A percentile compares a stretch with the other conserved stretches of the same genome.
phyloP scores from a whole-genome alignment of 1,284 basidiomycete species.

The Sporisorium reilianum region DNA sequence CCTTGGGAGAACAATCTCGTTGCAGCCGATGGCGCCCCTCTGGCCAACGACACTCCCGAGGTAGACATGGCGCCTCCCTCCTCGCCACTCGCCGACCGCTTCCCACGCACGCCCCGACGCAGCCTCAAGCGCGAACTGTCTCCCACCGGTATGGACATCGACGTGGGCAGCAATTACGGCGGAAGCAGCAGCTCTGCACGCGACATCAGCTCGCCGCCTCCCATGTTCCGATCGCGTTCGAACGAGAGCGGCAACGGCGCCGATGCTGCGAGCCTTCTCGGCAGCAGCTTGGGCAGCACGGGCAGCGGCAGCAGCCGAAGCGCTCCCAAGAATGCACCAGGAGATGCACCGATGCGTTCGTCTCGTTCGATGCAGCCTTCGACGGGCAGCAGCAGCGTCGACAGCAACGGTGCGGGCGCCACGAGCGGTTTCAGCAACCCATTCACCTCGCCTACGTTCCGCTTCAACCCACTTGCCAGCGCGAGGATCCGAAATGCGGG shows the following conservation, averaged over 20 bases:
- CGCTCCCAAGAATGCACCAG: not conserved
- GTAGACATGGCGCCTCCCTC: constrained; percentile 44
- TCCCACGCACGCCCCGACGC: constrained; percentile 35
- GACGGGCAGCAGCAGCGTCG: not conserved
- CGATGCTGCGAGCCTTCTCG: constrained; percentile 4
- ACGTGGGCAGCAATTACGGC: constrained; percentile 29
- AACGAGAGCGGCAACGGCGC: constrained; percentile 22
- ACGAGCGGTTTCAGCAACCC: constrained; percentile 35
- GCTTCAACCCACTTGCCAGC: constrained; percentile 26
- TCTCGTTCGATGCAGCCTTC: constrained; percentile 40
- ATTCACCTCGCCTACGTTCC: constrained; percentile 36
- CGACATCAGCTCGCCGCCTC: constrained; percentile 55
- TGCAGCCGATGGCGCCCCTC: not conserved
- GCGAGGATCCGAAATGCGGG: constrained; percentile 12
- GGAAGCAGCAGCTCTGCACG: constrained; percentile 16
- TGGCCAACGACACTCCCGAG: constrained; percentile 21
- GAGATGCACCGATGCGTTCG: constrained; percentile 22
- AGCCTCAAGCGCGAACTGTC: constrained; percentile 61
- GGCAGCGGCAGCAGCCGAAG: constrained; percentile 10
- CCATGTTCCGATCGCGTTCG: constrained; percentile 49
- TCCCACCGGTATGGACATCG: constrained; percentile 57
- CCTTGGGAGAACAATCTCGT: constrained; percentile 37
- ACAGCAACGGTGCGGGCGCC: constrained; percentile 1
- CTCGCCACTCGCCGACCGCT: constrained; percentile 26
- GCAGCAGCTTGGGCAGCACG: constrained; percentile 31